phyloP scores from a whole-genome alignment of 192 early-diverging fungal species.

The Coemansia erecta region DNA sequence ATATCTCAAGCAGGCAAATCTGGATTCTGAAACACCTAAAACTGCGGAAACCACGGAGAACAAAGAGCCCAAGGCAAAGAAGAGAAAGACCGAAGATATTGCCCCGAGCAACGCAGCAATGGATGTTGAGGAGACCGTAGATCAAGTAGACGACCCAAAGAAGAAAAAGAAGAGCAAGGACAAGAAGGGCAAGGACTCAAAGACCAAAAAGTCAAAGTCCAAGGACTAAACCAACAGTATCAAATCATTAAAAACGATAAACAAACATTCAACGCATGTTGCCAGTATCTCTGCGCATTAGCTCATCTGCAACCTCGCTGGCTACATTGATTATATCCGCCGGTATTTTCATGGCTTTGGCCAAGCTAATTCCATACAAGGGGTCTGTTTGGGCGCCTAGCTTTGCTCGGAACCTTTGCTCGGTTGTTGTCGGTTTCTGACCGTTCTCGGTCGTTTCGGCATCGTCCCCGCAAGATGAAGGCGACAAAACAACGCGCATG shows the following conservation, averaged over 20 bases:
- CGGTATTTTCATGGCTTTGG: slow-evolving; percentile 31
- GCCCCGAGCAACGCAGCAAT: slow-evolving; percentile 1
- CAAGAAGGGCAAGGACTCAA: slow-evolving; percentile 17
- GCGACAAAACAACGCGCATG: slow-evolving; percentile 25
- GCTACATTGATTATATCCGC: slow-evolving; percentile 28
- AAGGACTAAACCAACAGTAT: background rate
- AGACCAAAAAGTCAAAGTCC: slow-evolving; percentile 11
- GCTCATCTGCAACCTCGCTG: slow-evolving; percentile 48
- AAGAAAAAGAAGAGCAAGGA: slow-evolving; percentile 17
- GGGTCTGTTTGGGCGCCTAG: slow-evolving; percentile 21
- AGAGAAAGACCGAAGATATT: background rate
- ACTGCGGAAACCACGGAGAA: background rate
- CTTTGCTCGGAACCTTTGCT: slow-evolving; percentile 19
- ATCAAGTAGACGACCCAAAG: slow-evolving; percentile 5
- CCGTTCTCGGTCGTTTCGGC: background rate
- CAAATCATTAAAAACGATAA: background rate
- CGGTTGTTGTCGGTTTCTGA: background rate
- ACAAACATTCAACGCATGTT: slow-evolving; percentile 1
- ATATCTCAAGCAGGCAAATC: slow-evolving; percentile 7
- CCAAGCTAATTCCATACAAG: slow-evolving; percentile 43
- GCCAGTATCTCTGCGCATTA: background rate
- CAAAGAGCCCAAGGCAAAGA: background rate
- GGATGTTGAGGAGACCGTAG: slow-evolving; percentile 12
- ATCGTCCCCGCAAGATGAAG: background rate
- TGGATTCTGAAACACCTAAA: background rate